Percentiles rank a stretch among this genome's conserved stretches.
phyloP scores from a whole-genome alignment of 192 early-diverging fungal species.

The Dispira simplex region DNA sequence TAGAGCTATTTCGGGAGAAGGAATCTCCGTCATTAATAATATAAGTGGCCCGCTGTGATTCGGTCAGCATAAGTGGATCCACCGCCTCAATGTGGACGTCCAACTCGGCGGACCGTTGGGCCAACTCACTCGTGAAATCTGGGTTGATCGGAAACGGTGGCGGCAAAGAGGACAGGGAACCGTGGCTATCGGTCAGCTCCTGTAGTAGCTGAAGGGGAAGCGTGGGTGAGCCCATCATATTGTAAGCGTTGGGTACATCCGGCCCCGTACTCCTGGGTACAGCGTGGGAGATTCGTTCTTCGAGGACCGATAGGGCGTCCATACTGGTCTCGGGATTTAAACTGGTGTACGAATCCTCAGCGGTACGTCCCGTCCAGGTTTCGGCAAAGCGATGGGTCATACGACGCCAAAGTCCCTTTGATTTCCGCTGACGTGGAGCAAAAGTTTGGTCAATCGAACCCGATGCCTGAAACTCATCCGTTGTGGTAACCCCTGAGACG shows the following conservation, averaged over 20 bases:
- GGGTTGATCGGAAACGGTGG: neutral
- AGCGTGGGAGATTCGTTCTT: slow-evolving; percentile 4
- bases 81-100: too few relatives aligned
- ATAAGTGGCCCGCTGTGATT: too few relatives aligned
- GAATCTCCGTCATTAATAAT: too few relatives aligned
- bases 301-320: slow-evolving; percentile 4
- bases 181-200: neutral
- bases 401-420: neutral
- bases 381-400: slow-evolving; percentile 4
- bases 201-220: neutral
- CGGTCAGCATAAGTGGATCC: too few relatives aligned
- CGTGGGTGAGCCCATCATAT: neutral
- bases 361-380: slow-evolving; percentile 10
- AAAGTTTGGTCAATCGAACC: too few relatives aligned
- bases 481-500: too few relatives aligned
- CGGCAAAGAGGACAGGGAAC: neutral
- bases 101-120: too few relatives aligned
- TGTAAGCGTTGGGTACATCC: neutral
- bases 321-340: slow-evolving; percentile 4
- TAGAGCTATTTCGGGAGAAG: too few relatives aligned
- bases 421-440: neutral
- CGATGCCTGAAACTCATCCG: too few relatives aligned
- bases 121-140: neutral
- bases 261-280: neutral
- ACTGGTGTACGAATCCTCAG: slow-evolving; percentile 9